Evolutionary conservation across 805 yeast genomes (phyloP), one percentile per base, ranked within the genome.

Genomic region (Nakazawaea wyomingensis): DNA sequence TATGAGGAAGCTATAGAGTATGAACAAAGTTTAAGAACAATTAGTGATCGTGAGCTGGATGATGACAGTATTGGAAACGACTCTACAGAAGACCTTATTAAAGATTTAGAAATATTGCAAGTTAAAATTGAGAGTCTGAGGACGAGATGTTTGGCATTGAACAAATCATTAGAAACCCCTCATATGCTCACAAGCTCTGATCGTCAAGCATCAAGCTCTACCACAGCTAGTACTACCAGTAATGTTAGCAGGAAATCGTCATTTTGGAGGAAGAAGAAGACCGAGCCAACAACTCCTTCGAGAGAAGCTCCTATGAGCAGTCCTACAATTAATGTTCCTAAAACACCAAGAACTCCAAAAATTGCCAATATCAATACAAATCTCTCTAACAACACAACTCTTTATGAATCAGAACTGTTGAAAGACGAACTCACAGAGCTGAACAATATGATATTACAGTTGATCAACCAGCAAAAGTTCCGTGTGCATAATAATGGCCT

Each of bases 381-480:
- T 22, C 24, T 5, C 24, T 24, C n/a, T 20, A 26, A 16, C 2
- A 3, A 26, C 36, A 29, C 32, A 5, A 13, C 39, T 4, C 5
- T 13, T 5, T 4, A 14, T 5, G 11, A 11, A 10, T 20, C 44
- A n/a, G 28, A 29, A 22, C 30, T 24, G 6, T 34, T 42, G 16
- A 34, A 42, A 11, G 38, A 31, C 8, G 33, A 42, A 16, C 16
- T 42, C 17, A 29, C 24, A 3, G 45, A 42, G 21, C 16, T 28
- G 4, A 31, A 36, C 28, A 42, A 39, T 17, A 44, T 44, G 47
- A 16, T 44, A 3, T 9, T 34, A 14, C 47, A 44, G 24, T 33
- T 44, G 39, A 39, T 44, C 20, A 34, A 18, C 19, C 39, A 44
- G 28, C 43, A 44, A 16, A 39, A 44, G 30, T 43, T 37, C 35